Evolutionary conservation across 257 asterid species (phyloP), one percentile per base, ranked within the genome.

Genomic region (Solanum clarkiae): DNA sequence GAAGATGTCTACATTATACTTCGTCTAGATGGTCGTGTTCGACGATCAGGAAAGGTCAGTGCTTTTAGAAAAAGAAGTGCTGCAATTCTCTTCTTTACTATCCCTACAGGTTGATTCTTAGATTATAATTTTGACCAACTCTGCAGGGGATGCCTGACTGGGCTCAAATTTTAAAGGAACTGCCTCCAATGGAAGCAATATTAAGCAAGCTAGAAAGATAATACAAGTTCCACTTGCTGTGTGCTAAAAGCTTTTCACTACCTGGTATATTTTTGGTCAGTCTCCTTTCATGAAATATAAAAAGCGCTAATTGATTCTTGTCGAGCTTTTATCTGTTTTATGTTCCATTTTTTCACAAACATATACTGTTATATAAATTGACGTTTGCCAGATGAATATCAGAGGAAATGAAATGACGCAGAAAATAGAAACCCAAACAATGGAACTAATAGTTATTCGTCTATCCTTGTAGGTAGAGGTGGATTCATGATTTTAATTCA

Each of bases 111-210:
- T 42, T 47, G 36, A 49, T 32, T 63, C 56, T 26, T 22, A 0
- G 62, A 62, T 68, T 55, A 80, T 18, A 22, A 36, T 3, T 10
- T 12, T 0, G n/a, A 24, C 55, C 74, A 55, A 44, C 18, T 87
- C 79, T 88, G 60, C 95, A 96, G 99, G 98, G 98, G 9, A 94
- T 96, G 97, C 99, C 99, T 7, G 99, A 95, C 75, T 96, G 99
- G 99, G 88, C 91, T 87, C 97, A 95, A 85, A 92, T 94, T 40
- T 92, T 86, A 83, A 93, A 94, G 92, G 99, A 96, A 82, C 84
- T 96, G 86, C 99, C 99, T 40, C 92, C 94, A 85, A 88, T 93
- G 94, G 99, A 96, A 87, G 98, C 94, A 84, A 85, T 96, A 84
- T 88, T 95, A 86, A 96, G 98, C 97, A 95, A 93, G 92, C 90